phyloP scores from a whole-genome alignment of 2,329 filamentous ascomycete genomes.

The Colletotrichum sp. region DNA sequence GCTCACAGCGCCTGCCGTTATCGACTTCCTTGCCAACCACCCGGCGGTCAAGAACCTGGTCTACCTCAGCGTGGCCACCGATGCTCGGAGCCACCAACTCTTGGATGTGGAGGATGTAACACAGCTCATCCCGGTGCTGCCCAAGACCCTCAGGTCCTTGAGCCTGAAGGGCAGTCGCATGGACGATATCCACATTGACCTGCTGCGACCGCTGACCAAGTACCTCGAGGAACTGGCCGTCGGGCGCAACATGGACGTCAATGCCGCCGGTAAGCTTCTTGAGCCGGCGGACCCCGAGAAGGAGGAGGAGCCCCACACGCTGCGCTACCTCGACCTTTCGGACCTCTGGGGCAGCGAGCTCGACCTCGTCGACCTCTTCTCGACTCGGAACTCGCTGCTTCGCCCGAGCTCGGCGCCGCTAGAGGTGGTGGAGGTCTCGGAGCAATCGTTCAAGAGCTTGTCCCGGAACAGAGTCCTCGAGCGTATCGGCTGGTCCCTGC shows the following conservation, averaged over 20 bases:
- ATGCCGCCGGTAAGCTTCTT: slow-evolving; percentile 71
- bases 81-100: slow-evolving; percentile 74
- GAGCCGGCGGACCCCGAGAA: slow-evolving; percentile 46
- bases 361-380: slow-evolving; percentile 59
- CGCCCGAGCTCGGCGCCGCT: slow-evolving; percentile 68
- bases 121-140: slow-evolving; percentile 68
- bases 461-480: slow-evolving; percentile 67
- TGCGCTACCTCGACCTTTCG: slow-evolving; percentile 80
- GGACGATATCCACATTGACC: slow-evolving; percentile 65
- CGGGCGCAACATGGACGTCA: slow-evolving; percentile 69
- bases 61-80: slow-evolving; percentile 76
- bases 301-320: slow-evolving; percentile 54
- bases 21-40: slow-evolving; percentile 74
- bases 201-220: slow-evolving; percentile 70
- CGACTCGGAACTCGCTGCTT: slow-evolving; percentile 58
- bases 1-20: slow-evolving; percentile 68
- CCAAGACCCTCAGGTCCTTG: slow-evolving; percentile 71
- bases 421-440: slow-evolving; percentile 76
- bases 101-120: slow-evolving; percentile 70
- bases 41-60: slow-evolving; percentile 71
- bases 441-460: slow-evolving; percentile 69
- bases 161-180: slow-evolving; percentile 79
- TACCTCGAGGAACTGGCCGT: slow-evolving; percentile 79
- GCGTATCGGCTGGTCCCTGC: slow-evolving; percentile 71
- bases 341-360: slow-evolving; percentile 70